Base-by-base conservation (phyloP, 371 early-diverging fungal genomes). In the Mortierella sp. region DNA sequence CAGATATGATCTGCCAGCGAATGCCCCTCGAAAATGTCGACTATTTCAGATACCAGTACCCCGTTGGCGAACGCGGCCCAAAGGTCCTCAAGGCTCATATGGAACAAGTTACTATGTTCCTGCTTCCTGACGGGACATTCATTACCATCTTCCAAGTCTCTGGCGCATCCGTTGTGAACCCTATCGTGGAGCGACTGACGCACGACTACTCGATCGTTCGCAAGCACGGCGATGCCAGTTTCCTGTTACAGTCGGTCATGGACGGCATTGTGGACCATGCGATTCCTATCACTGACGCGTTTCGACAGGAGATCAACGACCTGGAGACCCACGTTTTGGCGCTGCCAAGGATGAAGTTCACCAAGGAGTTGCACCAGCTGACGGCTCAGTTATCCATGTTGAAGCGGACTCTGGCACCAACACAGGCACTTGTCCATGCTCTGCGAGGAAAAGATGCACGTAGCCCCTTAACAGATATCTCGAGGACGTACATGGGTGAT, bases 261-360 rank as follows among this genome's bases (percentile, higher is more conserved):
- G 91, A 90, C 54, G 84, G 83, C 4, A 87, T 88, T 63, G 90
- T 90, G 12, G 90, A 89, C 60, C 84, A 83, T 73, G 83, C 88
- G 14, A 83, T 89, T 24, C 89, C 89, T 2, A 89, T 89, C 72
- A 82, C 78, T 18, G 88, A 89, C 32, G 79, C 87, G 11, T 90
- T 88, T 72, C 75, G 87, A n/a, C 77, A 88, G 27, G 87, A 87
- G 80, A 87, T 90, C 54, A 87, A 79, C 41, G 86, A 83, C 7
- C 74, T 88, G 11, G 90, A 90, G 73, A 76, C 75, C 16, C 82
- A 81, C 29, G 85, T 90, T 7, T 58, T 90, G 55, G 81, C 81
- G 10, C 41, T 83, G n/a, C 90, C 90, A 8, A 72, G 78, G 70
- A 87, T 89, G 85, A 74, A 75, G 51, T 83, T 81, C 32, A 87